phyloP scores from a whole-genome alignment of 139 green algal species.

The Trebouxia sp. region DNA sequence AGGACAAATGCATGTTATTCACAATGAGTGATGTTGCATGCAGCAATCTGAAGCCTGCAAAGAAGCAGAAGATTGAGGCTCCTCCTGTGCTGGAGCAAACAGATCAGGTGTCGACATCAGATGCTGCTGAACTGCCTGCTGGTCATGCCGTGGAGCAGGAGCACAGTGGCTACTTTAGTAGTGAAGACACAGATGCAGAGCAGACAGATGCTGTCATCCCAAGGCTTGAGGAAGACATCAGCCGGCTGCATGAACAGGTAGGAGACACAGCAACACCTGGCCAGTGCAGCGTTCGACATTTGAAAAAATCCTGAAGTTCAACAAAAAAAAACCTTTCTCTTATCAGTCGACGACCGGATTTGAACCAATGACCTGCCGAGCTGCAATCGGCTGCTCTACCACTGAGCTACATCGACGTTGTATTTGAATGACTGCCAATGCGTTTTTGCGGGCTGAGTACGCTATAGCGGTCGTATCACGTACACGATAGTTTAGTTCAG shows the following conservation, averaged over 20 bases:
- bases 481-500: too few relatives aligned
- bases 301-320: too few relatives aligned
- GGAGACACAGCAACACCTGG: background rate
- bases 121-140: constrained; percentile 33
- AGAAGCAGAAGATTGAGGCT: background rate
- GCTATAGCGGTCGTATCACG: too few relatives aligned
- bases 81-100: background rate
- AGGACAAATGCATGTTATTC: background rate
- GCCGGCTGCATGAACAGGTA: constrained; percentile 41
- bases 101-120: constrained; percentile 34
- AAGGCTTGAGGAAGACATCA: constrained; percentile 49
- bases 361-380: constrained; percentile 8
- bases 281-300: background rate
- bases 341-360: constrained; percentile 6
- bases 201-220: background rate
- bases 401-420: background rate
- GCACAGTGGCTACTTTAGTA: background rate
- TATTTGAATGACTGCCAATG: background rate
- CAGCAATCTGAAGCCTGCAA: background rate
- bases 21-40: background rate
- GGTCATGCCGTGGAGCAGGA: constrained; percentile 21
- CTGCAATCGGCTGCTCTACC: constrained; percentile 7
- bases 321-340: background rate
- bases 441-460: background rate
- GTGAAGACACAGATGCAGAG: background rate